Percentiles rank a stretch among this genome's conserved stretches.
Conservation (phyloP, 768 basidiomycete species). For the Rhodotorula toruloides region DNA sequence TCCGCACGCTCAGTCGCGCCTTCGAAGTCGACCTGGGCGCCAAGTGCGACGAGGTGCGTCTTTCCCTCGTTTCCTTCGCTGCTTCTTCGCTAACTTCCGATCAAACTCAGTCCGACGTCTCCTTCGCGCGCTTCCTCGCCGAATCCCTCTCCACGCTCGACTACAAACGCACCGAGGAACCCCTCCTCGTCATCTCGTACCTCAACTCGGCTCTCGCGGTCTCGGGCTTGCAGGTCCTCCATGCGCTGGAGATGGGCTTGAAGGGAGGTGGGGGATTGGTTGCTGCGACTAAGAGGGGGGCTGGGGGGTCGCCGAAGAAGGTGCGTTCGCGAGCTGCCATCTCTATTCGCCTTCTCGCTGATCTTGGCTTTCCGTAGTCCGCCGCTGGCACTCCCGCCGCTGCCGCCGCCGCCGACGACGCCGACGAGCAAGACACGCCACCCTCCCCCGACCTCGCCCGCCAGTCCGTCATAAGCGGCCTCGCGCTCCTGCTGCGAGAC, state of each 20-base stretch:
- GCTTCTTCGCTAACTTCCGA: not conserved
- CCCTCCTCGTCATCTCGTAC: slow-evolving; percentile 72
- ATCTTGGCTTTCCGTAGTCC: no score
- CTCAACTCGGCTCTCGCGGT: slow-evolving; percentile 71
- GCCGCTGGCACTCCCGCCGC: not conserved
- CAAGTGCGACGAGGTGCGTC: slow-evolving; percentile 57
- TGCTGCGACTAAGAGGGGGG: slow-evolving; percentile 7
- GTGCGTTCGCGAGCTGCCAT: not conserved
- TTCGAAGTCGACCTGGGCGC: slow-evolving; percentile 66
- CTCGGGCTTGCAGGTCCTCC: slow-evolving; percentile 72
- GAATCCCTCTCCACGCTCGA: slow-evolving; percentile 90
- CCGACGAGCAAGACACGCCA: not conserved
- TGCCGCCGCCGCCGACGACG: not conserved
- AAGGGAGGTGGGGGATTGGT: slow-evolving; percentile 18
- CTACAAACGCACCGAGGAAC: slow-evolving; percentile 93
- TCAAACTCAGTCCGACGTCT: slow-evolving; percentile 63
- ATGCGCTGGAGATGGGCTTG: slow-evolving; percentile 57
- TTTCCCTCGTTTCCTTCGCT: not conserved
- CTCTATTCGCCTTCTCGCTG: not conserved
- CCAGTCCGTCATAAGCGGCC: slow-evolving; percentile 66
- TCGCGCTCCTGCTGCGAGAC: slow-evolving; percentile 80
- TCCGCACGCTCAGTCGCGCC: slow-evolving; percentile 71
- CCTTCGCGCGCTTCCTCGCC: slow-evolving; percentile 84
- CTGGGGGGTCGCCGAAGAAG: slow-evolving; percentile 7
- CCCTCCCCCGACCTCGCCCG: slow-evolving; percentile 38